Percentiles rank a stretch among this genome's conserved stretches.
Conservation (phyloP, 2,329 filamentous ascomycete genomes). For the Phaeosphaeriaceae sp. region DNA sequence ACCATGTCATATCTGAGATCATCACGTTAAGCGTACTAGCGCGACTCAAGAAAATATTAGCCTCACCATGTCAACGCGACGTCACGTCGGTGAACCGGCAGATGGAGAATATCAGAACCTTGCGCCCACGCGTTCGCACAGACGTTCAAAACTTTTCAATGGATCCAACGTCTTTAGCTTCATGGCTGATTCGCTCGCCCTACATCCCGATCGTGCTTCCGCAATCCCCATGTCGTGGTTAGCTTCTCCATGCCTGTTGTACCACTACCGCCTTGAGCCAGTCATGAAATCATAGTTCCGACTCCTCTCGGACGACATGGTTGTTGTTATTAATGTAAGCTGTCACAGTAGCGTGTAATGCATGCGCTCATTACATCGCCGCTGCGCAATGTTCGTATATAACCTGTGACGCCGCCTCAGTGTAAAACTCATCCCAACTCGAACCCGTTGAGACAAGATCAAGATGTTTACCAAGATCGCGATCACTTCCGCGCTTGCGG, state of each 20-base stretch:
- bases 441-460: constrained; percentile 16
- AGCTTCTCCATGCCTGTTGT: constrained; percentile 25
- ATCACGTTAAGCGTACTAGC: neutral
- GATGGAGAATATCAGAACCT: constrained; percentile 12
- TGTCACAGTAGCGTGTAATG: constrained; percentile 9
- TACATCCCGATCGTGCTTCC: constrained; percentile 14
- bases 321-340: constrained; percentile 31
- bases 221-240: constrained; percentile 24
- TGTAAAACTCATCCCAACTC: constrained; percentile 5
- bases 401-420: constrained; percentile 8
- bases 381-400: constrained; percentile 12
- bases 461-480: constrained; percentile 49
- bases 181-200: constrained; percentile 21
- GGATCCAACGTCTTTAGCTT: constrained; percentile 6
- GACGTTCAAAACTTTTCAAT: constrained; percentile 9
- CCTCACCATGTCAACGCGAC: constrained; percentile 41
- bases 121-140: constrained; percentile 27
- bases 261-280: constrained; percentile 31
- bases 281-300: constrained; percentile 47
- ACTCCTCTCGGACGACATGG: constrained; percentile 10
- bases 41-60: constrained; percentile 19
- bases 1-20: neutral
- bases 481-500: constrained; percentile 44
- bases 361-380: constrained; percentile 12
- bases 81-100: constrained; percentile 35